Evolutionary conservation across 805 yeast species (phyloP).

Genomic region (Saturnispora hagleri): DNA sequence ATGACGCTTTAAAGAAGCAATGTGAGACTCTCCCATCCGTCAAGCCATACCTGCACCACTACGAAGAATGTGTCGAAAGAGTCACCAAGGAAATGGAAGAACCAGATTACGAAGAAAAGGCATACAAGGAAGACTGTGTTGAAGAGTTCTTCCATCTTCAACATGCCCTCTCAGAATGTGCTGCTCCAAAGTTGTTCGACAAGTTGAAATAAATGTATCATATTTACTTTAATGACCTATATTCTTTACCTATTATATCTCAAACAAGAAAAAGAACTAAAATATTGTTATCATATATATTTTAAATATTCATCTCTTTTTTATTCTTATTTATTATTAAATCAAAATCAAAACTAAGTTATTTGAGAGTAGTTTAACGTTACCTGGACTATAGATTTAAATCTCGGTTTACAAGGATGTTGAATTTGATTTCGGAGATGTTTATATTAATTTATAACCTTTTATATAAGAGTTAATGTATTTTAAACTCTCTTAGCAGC

Average conservation of each 20-base stretch:
- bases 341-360: not conserved
- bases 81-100: constrained; percentile 83
- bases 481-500: constrained; percentile 33
- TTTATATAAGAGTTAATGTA: constrained; percentile 1
- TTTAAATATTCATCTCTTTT: not conserved
- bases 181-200: constrained; percentile 81
- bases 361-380: no score
- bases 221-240: constrained; percentile 1
- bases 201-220: constrained; percentile 55
- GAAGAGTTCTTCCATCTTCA: constrained; percentile 97
- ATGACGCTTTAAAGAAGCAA: constrained; percentile 56
- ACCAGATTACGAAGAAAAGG: constrained; percentile 69
- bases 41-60: constrained; percentile 74
- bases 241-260: not conserved
- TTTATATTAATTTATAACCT: not conserved
- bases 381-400: no score
- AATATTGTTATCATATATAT: not conserved
- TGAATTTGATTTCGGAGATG: not conserved
- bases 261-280: not conserved
- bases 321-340: not conserved
- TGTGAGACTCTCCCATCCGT: constrained; percentile 63
- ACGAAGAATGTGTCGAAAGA: constrained; percentile 91
- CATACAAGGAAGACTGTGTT: constrained; percentile 92
- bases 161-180: constrained; percentile 87
- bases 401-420: no score